These are phyloP conservation scores for Rhizopogon hawkerae DNA, from an alignment of 1,284 basidiomycete species.

Conservation along the genomic window DNA sequence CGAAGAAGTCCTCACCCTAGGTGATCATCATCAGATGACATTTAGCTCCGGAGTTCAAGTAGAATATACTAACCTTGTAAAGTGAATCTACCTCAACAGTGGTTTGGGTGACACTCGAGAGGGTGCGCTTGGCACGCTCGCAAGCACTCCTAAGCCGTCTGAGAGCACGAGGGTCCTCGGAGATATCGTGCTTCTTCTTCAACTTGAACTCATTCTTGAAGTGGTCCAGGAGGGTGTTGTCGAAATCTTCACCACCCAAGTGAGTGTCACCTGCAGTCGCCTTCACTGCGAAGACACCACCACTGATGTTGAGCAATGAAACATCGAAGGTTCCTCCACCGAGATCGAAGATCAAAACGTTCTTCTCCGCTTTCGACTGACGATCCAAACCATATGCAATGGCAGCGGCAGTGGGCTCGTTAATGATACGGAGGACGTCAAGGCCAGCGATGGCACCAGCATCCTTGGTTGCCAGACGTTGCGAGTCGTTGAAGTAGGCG, in stretches of 20 bases:
- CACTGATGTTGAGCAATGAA: slow-evolving; percentile 92
- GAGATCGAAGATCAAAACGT: slow-evolving; percentile 99
- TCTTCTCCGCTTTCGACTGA: slow-evolving; percentile 88
- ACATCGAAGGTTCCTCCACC: slow-evolving; percentile 99
- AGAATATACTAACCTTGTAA: slow-evolving; percentile 60
- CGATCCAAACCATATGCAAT: slow-evolving; percentile 92
- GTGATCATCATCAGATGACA: slow-evolving; percentile 9
- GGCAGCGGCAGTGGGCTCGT: slow-evolving; percentile 92
- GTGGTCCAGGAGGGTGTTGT: slow-evolving; percentile 95
- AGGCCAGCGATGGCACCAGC: slow-evolving; percentile 89
- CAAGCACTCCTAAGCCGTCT: slow-evolving; percentile 93
- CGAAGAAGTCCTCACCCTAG: slow-evolving; percentile 87
- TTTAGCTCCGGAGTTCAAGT: too few species aligned
- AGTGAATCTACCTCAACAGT: slow-evolving; percentile 99
- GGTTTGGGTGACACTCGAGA: slow-evolving; percentile 97
- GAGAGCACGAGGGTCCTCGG: slow-evolving; percentile 90
- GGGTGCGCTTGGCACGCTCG: slow-evolving; percentile 98
- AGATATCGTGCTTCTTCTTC: slow-evolving; percentile 96
- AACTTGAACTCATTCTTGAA: slow-evolving; percentile 99
- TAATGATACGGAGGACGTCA: slow-evolving; percentile 96
- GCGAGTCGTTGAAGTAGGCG: slow-evolving; percentile 97
- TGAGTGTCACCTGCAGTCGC: slow-evolving; percentile 99
- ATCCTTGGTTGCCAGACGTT: slow-evolving; percentile 93
- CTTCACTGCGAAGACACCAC: slow-evolving; percentile 96
- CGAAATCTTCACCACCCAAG: slow-evolving; percentile 96